Percentiles rank a stretch among this genome's conserved stretches.
phyloP scores from a whole-genome alignment of 495 filamentous ascomycete genomes.

The Aspergillus leporis region DNA sequence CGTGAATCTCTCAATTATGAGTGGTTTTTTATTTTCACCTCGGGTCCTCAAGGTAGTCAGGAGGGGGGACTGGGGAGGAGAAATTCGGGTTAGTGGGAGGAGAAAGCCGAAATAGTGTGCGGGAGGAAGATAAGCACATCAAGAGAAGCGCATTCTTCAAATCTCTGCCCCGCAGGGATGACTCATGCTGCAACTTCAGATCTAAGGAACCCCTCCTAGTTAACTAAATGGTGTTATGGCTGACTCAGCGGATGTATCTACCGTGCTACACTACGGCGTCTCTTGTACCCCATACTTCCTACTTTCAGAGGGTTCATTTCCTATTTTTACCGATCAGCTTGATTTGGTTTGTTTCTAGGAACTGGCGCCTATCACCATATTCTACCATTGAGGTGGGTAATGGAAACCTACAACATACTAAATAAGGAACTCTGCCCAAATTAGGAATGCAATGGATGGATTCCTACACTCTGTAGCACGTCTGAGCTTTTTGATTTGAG shows the following conservation, averaged over 20 bases:
- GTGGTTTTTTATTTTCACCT: neutral
- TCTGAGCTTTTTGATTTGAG: too few relatives aligned
- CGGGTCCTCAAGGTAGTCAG: conserved; percentile 1
- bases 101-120: neutral
- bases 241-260: neutral
- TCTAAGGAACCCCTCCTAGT: neutral
- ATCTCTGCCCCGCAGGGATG: neutral
- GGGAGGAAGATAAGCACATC: neutral
- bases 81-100: neutral
- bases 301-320: too few relatives aligned
- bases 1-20: neutral
- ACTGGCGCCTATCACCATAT: too few relatives aligned
- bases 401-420: too few relatives aligned
- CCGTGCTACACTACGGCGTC: too few relatives aligned
- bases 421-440: too few relatives aligned
- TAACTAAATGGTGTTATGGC: neutral
- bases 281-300: too few relatives aligned
- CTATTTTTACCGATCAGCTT: too few relatives aligned
- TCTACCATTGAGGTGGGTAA: too few relatives aligned
- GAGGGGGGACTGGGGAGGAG: neutral
- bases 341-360: too few relatives aligned
- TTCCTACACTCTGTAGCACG: too few relatives aligned
- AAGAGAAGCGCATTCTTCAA: neutral
- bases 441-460: too few relatives aligned
- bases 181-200: neutral